Conservation (phyloP, 2,329 filamentous ascomycete genomes). For the Fusarium luffae region DNA sequence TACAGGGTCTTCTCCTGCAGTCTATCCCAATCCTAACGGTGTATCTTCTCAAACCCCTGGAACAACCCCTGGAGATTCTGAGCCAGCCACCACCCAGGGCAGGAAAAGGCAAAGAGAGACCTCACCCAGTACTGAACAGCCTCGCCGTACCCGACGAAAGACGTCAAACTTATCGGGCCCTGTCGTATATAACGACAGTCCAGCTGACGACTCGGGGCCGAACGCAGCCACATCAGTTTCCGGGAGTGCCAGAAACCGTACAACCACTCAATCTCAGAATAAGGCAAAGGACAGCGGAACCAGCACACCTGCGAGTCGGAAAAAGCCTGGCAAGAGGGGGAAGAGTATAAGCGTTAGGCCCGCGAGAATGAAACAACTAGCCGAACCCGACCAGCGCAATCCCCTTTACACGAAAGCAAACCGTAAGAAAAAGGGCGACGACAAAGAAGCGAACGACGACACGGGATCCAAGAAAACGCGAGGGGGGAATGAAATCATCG, state of each 20-base stretch:
- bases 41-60: neutral
- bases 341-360: neutral
- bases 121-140: neutral
- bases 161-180: neutral
- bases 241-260: neutral
- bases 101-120: slow-evolving; percentile 5
- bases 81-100: neutral
- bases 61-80: neutral
- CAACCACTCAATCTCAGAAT: neutral
- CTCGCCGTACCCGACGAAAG: neutral
- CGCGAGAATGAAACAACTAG: neutral
- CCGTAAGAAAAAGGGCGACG: neutral
- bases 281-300: neutral
- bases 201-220: neutral
- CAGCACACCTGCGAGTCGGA: neutral
- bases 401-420: neutral
- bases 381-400: neutral
- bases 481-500: neutral
- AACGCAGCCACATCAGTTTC: neutral
- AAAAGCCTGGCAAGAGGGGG: neutral
- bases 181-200: neutral
- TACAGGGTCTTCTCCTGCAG: neutral
- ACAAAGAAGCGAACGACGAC: neutral
- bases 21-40: neutral
- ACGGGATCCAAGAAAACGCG: neutral